phyloP scores from a whole-genome alignment of 179 eudicot genomes.

The Silene vulgaris region DNA sequence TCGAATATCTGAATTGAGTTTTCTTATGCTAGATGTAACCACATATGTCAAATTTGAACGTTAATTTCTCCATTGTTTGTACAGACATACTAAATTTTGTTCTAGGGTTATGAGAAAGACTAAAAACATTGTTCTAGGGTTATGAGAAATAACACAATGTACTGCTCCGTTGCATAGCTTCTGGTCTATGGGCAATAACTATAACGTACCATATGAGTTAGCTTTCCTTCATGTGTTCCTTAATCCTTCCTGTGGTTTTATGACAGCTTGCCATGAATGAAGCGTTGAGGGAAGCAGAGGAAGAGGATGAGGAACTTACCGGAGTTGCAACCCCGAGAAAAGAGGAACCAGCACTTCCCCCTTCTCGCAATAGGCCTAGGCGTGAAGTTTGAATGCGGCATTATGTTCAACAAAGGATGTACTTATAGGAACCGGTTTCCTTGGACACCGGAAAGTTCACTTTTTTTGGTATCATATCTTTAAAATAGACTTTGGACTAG shows the following conservation, averaged over 20 bases:
- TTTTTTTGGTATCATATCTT: background rate
- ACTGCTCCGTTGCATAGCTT: background rate
- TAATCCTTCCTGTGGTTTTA: background rate
- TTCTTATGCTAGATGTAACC: no score
- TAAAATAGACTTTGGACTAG: background rate
- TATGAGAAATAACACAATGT: background rate
- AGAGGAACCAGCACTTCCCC: constrained; percentile 46
- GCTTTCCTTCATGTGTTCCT: background rate
- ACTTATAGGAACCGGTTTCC: background rate
- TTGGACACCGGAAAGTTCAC: background rate
- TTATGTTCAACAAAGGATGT: background rate
- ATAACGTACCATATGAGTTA: background rate
- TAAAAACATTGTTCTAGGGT: background rate
- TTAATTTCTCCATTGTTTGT: no score
- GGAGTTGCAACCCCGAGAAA: constrained; percentile 24
- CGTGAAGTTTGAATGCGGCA: constrained; percentile 41
- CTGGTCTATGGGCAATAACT: background rate
- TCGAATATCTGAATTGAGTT: no score
- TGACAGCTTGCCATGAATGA: constrained; percentile 56
- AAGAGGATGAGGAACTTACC: constrained; percentile 30
- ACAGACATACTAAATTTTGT: no score
- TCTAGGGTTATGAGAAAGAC: background rate
- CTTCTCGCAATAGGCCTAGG: constrained; percentile 63
- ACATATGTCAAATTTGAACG: no score
- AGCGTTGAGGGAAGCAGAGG: constrained; percentile 49